Base-by-base conservation (phyloP, 192 early-diverging fungal species). In the Coemansia sp. region DNA sequence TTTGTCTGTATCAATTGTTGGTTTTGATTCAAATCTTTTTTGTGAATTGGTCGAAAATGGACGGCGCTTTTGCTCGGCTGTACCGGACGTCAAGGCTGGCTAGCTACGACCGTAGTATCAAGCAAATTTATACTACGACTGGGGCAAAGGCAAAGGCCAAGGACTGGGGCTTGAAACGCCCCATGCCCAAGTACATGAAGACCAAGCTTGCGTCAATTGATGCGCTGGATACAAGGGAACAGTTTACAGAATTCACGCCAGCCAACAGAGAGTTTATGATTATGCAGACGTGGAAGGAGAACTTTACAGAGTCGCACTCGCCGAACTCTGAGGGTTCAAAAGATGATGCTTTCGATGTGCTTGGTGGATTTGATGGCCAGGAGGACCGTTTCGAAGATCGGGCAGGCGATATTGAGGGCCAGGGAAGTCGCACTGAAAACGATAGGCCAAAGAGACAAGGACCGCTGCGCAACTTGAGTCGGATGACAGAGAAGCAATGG, bases 111-210 rank as follows among this genome's bases (percentile, higher is more conserved):
- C 77, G 83, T 47, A 72, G 68, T 50, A 78, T 92, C 57, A 68
- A 84, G 44, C 90, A 92, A 74, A 86, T 92, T 60, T 92, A 92
- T 65, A 85, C 85, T 15, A 86, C 89, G 26, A 78, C 83, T 22
- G 63, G 71, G n/a, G 83, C 83, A 58, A 68, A 72, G 28, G 73
- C 69, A 40, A 23, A 28, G 51, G 59, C 48, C 4, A 88, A 87
- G 15, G 87, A 90, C 62, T 92, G 89, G 89, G 90, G 90, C 14
- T 61, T 92, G 66, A 92, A 92, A 77, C 88, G 89, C 22, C 75
- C 81, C 48, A 70, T 92, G 56, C 89, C 90, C 28, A 82, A 75
- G n/a, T 83, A 85, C 21, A 71, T 90, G 55, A 68, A 75, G 17
- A 89, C 89, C 12, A 74, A 75, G 28, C 57, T 81, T 46, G 71